Evolutionary conservation across 208 protist species (phyloP), one percentile per base, ranked within the genome.

Genomic region (Leishmania gerbilli): DNA sequence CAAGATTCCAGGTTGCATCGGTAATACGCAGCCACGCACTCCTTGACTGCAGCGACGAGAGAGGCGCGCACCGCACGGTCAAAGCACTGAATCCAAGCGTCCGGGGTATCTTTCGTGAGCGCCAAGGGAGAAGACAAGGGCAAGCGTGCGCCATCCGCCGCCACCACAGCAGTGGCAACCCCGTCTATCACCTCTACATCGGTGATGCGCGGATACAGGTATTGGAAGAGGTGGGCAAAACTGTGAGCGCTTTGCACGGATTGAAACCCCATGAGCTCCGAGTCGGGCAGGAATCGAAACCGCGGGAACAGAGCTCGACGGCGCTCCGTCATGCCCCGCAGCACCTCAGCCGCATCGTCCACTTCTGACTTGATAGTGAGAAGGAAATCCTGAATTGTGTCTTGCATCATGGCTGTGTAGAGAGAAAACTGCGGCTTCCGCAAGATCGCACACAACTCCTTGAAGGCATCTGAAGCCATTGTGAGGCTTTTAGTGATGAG

Each of bases 271-370:
- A 95, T 47, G 62, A 99, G 84, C 83, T 98, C 91, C 1, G 69
- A 82, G 79, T 97, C 93, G 27, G 92, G 95, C 42, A 99, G 83
- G 79, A 99, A 99, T 83, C 95, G 96, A 84, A 99, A 99, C 69
- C 98, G 90, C 19, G 98, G 93, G 86, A 99, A 99, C 27, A 83
- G 78, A 40, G 85, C 81, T 34, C 98, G 90, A 79, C 98, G 99
- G 51, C 91, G 87, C 79, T 99, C 97, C 62, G 99, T 79, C 78
- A 97, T 96, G 58, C 96, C 84, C 40, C 90, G 89, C 34, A 99
- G 83, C 53, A 97, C 82, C 75, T 95, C 94, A 64, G 90, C 84
- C 40, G 99, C 93, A n/a, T 97, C 88, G 21, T 98, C 95, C 40
- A 99, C 87, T 40, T 94, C 85, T n/a, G 93, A 85, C 78, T 98